Percentiles rank a stretch among this genome's conserved stretches.
These are phyloP conservation scores for Erythrophleum fordii DNA, from an alignment of 306 rosid species.

Conservation along the genomic window DNA sequence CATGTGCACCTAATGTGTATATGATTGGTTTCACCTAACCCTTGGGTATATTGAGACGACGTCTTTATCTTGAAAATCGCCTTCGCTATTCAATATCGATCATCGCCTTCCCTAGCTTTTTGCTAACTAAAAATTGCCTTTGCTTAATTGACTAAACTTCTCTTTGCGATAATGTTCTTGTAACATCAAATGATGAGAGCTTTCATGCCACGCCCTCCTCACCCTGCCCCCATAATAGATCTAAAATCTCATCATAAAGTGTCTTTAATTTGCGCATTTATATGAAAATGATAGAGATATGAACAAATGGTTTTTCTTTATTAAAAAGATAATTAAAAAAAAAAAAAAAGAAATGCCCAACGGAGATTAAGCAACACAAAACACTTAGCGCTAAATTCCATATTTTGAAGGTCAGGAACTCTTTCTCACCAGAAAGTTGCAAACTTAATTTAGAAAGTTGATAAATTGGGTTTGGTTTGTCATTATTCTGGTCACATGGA, in stretches of 20 bases:
- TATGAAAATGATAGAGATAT: neutral
- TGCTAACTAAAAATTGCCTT: neutral
- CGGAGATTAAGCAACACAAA: neutral
- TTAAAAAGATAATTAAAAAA: too few relatives aligned
- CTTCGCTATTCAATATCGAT: neutral
- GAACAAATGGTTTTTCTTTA: neutral
- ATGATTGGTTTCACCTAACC: slow-evolving; percentile 27
- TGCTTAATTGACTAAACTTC: slow-evolving; percentile 32
- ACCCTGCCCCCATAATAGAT: neutral
- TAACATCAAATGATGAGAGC: neutral
- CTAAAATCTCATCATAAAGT: neutral
- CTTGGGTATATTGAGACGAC: neutral
- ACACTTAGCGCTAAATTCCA: neutral
- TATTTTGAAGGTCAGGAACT: neutral
- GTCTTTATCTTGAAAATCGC: slow-evolving; percentile 8
- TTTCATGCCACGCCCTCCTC: neutral
- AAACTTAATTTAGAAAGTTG: neutral
- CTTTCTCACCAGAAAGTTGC: neutral
- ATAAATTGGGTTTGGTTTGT: neutral
- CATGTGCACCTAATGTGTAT: slow-evolving; percentile 40
- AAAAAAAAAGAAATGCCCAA: neutral
- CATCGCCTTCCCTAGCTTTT: neutral
- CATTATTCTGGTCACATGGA: neutral
- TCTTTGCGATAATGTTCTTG: neutral
- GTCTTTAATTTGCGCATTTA: neutral